Base-by-base conservation (phyloP, 2,329 filamentous ascomycete genomes). In the Colletotrichum sp. region DNA sequence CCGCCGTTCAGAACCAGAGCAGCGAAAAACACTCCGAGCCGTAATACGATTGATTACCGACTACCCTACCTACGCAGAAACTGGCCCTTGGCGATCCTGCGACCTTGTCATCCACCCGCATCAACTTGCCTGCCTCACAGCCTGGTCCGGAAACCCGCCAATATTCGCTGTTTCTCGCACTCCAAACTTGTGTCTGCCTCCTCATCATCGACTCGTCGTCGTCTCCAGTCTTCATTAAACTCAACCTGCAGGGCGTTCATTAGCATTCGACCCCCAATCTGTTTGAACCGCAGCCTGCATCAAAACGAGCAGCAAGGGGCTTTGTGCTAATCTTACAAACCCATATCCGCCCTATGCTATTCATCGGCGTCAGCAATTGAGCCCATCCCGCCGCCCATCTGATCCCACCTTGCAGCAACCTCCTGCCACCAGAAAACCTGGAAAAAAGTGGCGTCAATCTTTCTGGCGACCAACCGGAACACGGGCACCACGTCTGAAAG, bases 191-290 rank as follows among this genome's bases (percentile, higher is more conserved):
- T 24, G 21, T 58, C 26, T 58, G 55, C 58, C 30, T 34, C 58
- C 18, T 61, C 58, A 14, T 61, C 58, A 14, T 32, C 58, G 12
- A 34, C 30, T 32, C 26, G 56, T 28, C n/a, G 58, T 32, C 58
- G 28, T 56, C 69, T 73, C 63, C 64, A 69, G 59, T 68, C 73
- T 63, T 73, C 43, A 75, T 75, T 75, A 75, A 73, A 75, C 64
- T 73, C 63, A 43, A 73, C 62, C 63, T 72, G 69, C 63, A 75
- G 68, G 61, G 61, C 30, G 48, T 30, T 24, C 52, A 9, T n/a
- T 43, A 55, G 63, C 64, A 30, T 32, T 62, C 21, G 7, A 21
- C 58, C 30, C 63, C 63, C 69, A 73, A 75, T 73, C 32, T 64
- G 63, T 73, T 58, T 58, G 73, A 59, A 73, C 63, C 63, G 73